A percentile compares a stretch with the other conserved stretches of the same genome.
phyloP scores from a whole-genome alignment of 2,329 filamentous ascomycete genomes.

The Purpureocillium takamizusanense region DNA sequence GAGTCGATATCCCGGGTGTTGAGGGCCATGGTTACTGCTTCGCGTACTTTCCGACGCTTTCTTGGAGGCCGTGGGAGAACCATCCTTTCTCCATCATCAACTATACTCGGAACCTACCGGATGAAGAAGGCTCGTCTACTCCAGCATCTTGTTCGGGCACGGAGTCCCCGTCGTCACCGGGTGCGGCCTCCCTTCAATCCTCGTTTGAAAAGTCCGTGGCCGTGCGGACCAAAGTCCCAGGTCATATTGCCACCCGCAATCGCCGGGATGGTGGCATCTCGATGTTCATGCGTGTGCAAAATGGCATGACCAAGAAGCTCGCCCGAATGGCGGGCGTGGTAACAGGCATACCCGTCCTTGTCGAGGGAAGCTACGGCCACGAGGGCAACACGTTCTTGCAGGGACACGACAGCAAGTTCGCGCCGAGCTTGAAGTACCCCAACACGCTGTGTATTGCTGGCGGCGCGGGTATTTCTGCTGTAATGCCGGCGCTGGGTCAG shows the following conservation, averaged over 20 bases:
- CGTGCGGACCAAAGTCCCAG: not conserved
- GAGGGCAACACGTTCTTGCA: slow-evolving; percentile 12
- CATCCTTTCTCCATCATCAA: slow-evolving; percentile 21
- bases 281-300: slow-evolving; percentile 15
- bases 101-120: slow-evolving; percentile 4
- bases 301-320: slow-evolving; percentile 14
- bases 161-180: slow-evolving; percentile 1
- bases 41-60: slow-evolving; percentile 19
- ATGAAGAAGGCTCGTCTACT: not conserved
- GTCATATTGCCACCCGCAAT: not conserved
- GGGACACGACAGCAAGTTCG: slow-evolving; percentile 9
- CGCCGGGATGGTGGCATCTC: slow-evolving; percentile 14
- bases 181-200: not conserved
- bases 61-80: slow-evolving; percentile 22
- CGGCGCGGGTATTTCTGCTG: not conserved
- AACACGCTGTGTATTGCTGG: not conserved
- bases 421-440: slow-evolving; percentile 6
- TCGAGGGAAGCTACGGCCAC: slow-evolving; percentile 20
- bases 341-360: slow-evolving; percentile 14
- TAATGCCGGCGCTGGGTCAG: not conserved
- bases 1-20: slow-evolving; percentile 17
- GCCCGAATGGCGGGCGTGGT: slow-evolving; percentile 7
- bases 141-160: slow-evolving; percentile 8
- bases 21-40: slow-evolving; percentile 18
- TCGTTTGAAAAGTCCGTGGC: not conserved